A percentile compares a stretch with the other conserved stretches of the same genome.
Conservation (phyloP, 345 rosid species). For the Zanthoxylum bungeanum region DNA sequence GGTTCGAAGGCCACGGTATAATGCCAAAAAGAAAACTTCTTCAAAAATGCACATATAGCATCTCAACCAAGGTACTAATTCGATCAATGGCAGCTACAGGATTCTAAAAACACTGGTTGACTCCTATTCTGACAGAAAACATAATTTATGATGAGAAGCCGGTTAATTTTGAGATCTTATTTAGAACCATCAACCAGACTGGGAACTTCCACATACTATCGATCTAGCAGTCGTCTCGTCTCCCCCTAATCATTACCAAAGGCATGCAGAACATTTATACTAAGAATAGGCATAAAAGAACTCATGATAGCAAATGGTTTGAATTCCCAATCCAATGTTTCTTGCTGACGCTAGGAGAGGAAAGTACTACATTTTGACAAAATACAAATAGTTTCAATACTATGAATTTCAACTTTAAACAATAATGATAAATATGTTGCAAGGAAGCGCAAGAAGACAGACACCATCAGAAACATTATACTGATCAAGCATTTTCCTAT, state of each 20-base stretch:
- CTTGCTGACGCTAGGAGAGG: not conserved
- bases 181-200: not conserved
- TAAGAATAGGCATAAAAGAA: not conserved
- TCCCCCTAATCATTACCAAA: not conserved
- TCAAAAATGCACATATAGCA: not conserved
- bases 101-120: not conserved
- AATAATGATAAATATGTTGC: not conserved
- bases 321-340: not conserved
- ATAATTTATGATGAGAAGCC: not conserved
- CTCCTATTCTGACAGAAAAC: not conserved
- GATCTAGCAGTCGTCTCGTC: not conserved
- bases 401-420: not conserved
- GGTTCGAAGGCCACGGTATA: not conserved
- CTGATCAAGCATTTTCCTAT: not conserved
- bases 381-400: not conserved
- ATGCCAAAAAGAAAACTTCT: not conserved
- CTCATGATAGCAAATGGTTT: not conserved
- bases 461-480: not conserved
- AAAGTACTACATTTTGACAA: not conserved
- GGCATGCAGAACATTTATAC: not conserved
- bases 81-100: not conserved
- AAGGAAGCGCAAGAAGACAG: not conserved
- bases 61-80: not conserved
- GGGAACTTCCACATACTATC: not conserved
- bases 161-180: not conserved